Base-by-base conservation (phyloP, 2,329 filamentous ascomycete genomes). In the Ceratocystis cubensis region DNA sequence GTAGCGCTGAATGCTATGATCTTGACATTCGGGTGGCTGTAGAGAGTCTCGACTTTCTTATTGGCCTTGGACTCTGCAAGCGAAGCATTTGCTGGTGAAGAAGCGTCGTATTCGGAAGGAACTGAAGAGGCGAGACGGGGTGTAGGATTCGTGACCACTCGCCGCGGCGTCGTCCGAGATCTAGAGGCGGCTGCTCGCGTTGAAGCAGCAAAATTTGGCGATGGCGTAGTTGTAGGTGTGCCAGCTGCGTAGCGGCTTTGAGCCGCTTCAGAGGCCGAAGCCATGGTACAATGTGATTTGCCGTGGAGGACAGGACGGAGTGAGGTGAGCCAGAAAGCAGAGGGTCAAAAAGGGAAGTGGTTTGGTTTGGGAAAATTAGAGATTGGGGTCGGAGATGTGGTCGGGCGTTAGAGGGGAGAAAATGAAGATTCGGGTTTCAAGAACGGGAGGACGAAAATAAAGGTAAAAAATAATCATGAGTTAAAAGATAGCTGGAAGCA, bases 21-120 rank as follows among this genome's bases (percentile, higher is more conserved):
- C 72, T 86, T 90, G 67, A 86, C 86, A 56, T 82, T 84, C 0
- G 87, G 83, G 71, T 92, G 88, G 67, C 83, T 84, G 73, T 89
- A 94, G 4, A 95, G 81, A 1, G 85, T 89, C 74, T 90, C 88
- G 70, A 89, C 80, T 22, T 68, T 68, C 33, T 68, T 68, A 1
- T 61, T 61, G 3, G 61, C 22, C 61, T 66, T 68, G 30, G 66
- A 50, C n/a, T 68, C 66, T 28, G 65, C 46, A 3, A 61, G 59
- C 7, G 64, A 41, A 15, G 57, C 48, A 48, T 65, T 61, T 15
- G 64, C 57, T 15, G 64, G 20, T 50, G 66, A 64, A 22, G 33
- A 65, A 20, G n/a, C 66, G 28, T 67, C 66, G 28, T 66, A 56
- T 63, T 62, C 46, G 37, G 65, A 64, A 17, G 48, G 30, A 13